Evolutionary conservation across 1,139 yeast genomes (phyloP), one percentile per base, ranked within the genome.

Genomic region (Nakaseomyces sp.): DNA sequence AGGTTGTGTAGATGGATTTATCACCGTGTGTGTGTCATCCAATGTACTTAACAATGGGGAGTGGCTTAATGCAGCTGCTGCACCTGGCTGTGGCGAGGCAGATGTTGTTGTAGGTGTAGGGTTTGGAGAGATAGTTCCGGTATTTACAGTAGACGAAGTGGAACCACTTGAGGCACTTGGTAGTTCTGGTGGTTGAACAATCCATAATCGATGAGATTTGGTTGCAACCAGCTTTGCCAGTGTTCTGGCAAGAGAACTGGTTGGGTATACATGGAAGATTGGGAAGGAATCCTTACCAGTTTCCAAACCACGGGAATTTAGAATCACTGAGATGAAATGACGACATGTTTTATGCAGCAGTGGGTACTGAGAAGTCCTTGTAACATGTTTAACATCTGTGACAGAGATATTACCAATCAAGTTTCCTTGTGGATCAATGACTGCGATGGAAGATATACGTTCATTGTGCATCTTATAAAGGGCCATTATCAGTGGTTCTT

Each of bases 191-290:
- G 79, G 77, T 56, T 84, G 89, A 18, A 87, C 95, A 46, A 89
- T 81, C 96, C 96, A 89, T 53, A 89, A 70, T 61, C 97, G 75
- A 66, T 91, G 98, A 12, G 95, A 78, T 63, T 81, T 82, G 4
- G 98, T 91, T 9, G 97, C 97, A 22, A 91, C 96, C 54, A 91
- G 72, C 65, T 91, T 91, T 40, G 97, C 97, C 56, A 91, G 75
- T 9, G 93, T 88, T 61, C 96, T 76, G 22, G 89, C 95, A 42
- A 91, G 73, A 0, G 93, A 81, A 12, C 93, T 79, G 40, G 75
- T 74, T 48, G 78, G 76, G 51, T 84, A 82, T 26, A 89, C 96
- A 63, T 89, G 95, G 74, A 91, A 91, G 41, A 91, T 89, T 13
- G 98, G 98, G 72, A 81, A 89, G 40, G 93, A 89, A 68, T 91